Evolutionary conservation across 345 rosid genomes (phyloP), one percentile per base, ranked within the genome.

Genomic region (Camelina laxa): DNA sequence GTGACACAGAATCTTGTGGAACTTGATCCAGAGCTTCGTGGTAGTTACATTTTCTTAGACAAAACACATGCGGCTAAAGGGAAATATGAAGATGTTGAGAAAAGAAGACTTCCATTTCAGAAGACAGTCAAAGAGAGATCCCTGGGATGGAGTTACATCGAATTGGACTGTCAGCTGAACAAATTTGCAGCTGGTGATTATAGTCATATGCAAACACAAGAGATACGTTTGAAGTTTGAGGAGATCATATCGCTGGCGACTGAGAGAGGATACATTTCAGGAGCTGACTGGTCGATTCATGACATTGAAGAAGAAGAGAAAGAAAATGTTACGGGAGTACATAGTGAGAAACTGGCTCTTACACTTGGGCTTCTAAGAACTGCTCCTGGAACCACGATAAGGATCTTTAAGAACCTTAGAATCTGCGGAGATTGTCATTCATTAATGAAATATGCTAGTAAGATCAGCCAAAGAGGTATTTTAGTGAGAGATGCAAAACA

Each of bases 401-500:
- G 88, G 74, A 89, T 89, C 11, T 83, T 84, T 73, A 84, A 85
- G 81, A 84, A 84, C 83, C 83, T 84, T 51, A 80, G 85, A 60
- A 72, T 85, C 45, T 87, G 94, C 45, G 88, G 91, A 45, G 91
- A 89, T 74, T 89, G 94, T 47, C 94, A 89, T 80, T 81, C 85
- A 65, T 30, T 89, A 15, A 83, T 89, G 86, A 89, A 89, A 79
- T 69, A 74, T 57, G 80, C 78, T 45, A 83, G 90, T 55, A 72
- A 76, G 72, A 81, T 76, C 17, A 72, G 75, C 75, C 79, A 75
- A 78, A 83, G 87, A 76, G 84, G 80, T 69, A 85, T 89, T 14
- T 41, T 84, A 39, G 56, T 86, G 78, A 85, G 87, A 82, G 91
- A 89, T 79, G 79, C 75, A 68, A 85, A 74, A 69, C 83, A 88